Conservation (phyloP, 164 flowering plant species). For the Magnolia officinalis region DNA sequence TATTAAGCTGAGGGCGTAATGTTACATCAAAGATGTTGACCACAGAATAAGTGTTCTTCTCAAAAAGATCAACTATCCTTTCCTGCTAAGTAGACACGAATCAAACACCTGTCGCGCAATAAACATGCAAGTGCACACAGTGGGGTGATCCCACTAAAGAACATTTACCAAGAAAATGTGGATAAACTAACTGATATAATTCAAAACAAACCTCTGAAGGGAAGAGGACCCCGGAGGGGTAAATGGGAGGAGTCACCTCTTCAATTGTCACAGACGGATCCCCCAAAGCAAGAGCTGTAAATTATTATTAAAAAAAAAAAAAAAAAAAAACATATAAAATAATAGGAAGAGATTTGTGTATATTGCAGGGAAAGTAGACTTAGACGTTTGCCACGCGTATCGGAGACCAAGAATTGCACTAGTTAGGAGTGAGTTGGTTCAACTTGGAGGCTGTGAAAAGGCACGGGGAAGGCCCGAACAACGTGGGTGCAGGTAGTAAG, state of each 20-base stretch:
- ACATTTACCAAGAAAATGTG: neutral
- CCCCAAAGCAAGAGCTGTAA: constrained; percentile 77
- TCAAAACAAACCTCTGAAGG: constrained; percentile 63
- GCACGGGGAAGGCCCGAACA: too few relatives aligned
- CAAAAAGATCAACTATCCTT: constrained; percentile 76
- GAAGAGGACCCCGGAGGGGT: constrained; percentile 65
- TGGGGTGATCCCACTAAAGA: neutral
- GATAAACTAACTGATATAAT: neutral
- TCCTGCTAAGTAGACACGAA: constrained; percentile 50
- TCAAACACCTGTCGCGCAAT: constrained; percentile 14
- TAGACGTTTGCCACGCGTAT: neutral
- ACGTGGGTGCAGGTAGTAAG: too few relatives aligned
- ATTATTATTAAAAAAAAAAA: neutral
- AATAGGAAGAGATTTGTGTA: neutral
- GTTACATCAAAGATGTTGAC: constrained; percentile 94
- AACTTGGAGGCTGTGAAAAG: too few relatives aligned
- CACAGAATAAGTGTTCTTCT: constrained; percentile 82
- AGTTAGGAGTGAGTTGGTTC: neutral
- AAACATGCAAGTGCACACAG: constrained; percentile 4
- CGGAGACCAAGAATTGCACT: neutral
- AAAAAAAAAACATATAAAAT: constrained; percentile 1
- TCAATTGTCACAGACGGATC: constrained; percentile 82
- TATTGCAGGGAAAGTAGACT: neutral
- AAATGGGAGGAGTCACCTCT: constrained; percentile 75
- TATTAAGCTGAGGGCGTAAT: constrained; percentile 83